Evolutionary conservation across 164 flowering plant species (phyloP).

Genomic region (Vitis labrusca): DNA sequence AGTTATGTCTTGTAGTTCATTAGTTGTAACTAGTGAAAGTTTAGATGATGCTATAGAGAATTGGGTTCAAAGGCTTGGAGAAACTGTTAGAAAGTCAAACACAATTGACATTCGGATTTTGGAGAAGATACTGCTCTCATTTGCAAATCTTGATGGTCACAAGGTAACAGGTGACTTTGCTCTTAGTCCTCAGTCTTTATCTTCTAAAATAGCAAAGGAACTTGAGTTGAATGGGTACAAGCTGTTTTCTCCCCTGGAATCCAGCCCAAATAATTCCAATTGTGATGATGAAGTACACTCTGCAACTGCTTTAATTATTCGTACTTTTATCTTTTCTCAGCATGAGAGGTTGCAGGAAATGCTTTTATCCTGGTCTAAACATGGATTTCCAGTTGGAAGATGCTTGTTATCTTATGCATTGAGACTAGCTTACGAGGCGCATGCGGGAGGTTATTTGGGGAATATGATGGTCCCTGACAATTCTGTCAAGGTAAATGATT

Average conservation of each 20-base stretch:
- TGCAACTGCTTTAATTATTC: constrained; percentile 38
- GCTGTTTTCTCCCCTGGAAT: constrained; percentile 31
- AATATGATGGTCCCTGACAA: constrained; percentile 2
- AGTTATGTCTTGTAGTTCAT: constrained; percentile 9
- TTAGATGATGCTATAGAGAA: constrained; percentile 16
- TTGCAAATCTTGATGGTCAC: constrained; percentile 13
- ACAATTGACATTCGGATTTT: constrained; percentile 32
- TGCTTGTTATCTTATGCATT: constrained; percentile 45
- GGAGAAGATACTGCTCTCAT: constrained; percentile 34
- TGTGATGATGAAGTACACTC: constrained; percentile 40
- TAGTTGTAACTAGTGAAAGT: constrained; percentile 5
- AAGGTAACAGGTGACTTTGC: constrained; percentile 3
- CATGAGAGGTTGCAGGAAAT: constrained; percentile 31
- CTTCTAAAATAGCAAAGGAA: constrained; percentile 31
- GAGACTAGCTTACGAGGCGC: constrained; percentile 47
- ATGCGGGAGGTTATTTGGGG: constrained; percentile 2
- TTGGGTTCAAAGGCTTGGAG: constrained; percentile 31
- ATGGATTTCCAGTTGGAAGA: constrained; percentile 42
- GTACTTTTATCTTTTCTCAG: constrained; percentile 37
- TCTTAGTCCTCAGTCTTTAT: constrained; percentile 29
- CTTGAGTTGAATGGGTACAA: constrained; percentile 30
- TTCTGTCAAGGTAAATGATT: constrained; percentile 6
- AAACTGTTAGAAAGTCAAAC: constrained; percentile 22
- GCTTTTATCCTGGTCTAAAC: constrained; percentile 45
- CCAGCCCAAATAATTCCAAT: constrained; percentile 3